These are phyloP conservation scores for Carex cristatella DNA, from an alignment of 176 grass and related monocot species.

Conservation along the genomic window DNA sequence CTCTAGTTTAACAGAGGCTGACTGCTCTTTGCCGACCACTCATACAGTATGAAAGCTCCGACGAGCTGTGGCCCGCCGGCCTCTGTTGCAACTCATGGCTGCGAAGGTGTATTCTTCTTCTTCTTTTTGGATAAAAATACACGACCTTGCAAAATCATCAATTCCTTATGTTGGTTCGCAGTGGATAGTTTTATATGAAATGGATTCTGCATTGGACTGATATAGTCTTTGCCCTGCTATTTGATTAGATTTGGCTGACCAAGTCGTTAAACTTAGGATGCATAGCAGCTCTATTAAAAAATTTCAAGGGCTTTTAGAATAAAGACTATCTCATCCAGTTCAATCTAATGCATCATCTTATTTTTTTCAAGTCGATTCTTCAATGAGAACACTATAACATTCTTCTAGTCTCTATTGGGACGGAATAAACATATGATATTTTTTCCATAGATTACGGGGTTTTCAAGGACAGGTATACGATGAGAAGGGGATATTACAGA, in stretches of 20 bases:
- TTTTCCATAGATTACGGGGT: background rate
- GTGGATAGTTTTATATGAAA: background rate
- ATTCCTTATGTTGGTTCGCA: background rate
- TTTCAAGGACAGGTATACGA: background rate
- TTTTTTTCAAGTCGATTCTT: background rate
- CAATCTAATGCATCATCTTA: background rate
- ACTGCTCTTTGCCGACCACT: background rate
- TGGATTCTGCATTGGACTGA: background rate
- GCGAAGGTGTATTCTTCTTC: conserved; percentile 39
- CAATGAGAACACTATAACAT: background rate
- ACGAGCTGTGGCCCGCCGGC: background rate
- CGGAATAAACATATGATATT: background rate
- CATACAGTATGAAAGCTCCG: conserved; percentile 16
- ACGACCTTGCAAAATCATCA: background rate
- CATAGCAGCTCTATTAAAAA: background rate
- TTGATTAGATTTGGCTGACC: conserved; percentile 2
- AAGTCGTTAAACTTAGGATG: background rate
- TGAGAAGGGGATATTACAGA: background rate
- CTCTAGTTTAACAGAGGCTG: background rate
- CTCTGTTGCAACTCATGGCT: background rate
- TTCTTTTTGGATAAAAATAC: background rate
- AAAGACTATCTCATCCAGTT: background rate
- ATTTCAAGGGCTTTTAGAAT: background rate
- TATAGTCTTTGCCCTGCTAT: background rate
- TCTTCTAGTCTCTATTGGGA: background rate